phyloP scores from a whole-genome alignment of 352 stramenopile species.

The Pythium sukuiense region DNA sequence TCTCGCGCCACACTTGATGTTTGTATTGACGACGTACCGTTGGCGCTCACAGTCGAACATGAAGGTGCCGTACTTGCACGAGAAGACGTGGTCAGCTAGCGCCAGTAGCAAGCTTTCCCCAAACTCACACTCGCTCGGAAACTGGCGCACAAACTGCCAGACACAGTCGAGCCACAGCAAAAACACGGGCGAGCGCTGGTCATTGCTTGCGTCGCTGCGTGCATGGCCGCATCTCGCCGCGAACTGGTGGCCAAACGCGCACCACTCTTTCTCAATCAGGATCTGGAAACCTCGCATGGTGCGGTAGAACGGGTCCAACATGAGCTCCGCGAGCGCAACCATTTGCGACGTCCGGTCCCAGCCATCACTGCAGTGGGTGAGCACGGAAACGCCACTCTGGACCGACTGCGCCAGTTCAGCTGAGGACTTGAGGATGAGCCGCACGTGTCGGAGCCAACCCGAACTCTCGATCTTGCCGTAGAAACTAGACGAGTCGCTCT shows the following conservation, averaged over 20 bases:
- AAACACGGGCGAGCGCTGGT: constrained; percentile 98
- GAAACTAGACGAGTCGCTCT: constrained; percentile 87
- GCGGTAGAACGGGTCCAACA: constrained; percentile 98
- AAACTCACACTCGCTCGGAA: constrained; percentile 97
- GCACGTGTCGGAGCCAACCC: constrained; percentile 95
- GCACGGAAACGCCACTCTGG: constrained; percentile 92
- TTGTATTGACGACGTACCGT: constrained; percentile 34
- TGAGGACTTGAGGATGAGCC: constrained; percentile 91
- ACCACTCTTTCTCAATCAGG: constrained; percentile 99
- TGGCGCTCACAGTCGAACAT: constrained; percentile 96
- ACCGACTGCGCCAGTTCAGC: constrained; percentile 93
- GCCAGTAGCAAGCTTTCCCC: constrained; percentile 91
- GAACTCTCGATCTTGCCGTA: constrained; percentile 91
- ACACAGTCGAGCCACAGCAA: constrained; percentile 98
- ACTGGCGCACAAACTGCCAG: constrained; percentile 96
- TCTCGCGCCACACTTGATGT: not conserved
- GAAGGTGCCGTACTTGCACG: constrained; percentile 97
- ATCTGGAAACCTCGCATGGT: constrained; percentile 95
- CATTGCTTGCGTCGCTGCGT: constrained; percentile 82
- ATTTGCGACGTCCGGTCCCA: constrained; percentile 99
- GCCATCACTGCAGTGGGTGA: constrained; percentile 98
- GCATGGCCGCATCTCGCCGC: constrained; percentile 92
- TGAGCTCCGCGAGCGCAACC: constrained; percentile 92
- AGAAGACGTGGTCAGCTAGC: constrained; percentile 96
- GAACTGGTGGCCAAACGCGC: constrained; percentile 98